A percentile compares a stretch with the other conserved stretches of the same genome.
These are phyloP conservation scores for Microbotryum intermedium DNA, from an alignment of 1,284 basidiomycete species.

Conservation along the genomic window DNA sequence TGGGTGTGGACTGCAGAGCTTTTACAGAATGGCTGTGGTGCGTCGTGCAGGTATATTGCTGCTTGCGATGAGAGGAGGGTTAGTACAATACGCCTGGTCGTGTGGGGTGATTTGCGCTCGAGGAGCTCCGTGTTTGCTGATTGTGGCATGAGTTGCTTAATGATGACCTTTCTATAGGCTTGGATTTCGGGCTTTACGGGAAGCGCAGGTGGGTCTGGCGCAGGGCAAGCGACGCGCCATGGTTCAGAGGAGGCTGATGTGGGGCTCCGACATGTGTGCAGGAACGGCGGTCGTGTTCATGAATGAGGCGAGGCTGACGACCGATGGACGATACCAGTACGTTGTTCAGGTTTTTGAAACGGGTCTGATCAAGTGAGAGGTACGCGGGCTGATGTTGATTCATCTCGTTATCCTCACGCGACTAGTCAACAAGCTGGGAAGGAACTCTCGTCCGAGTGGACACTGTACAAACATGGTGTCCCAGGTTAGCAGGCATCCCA, in stretches of 20 bases:
- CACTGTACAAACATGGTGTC: constrained; percentile 18
- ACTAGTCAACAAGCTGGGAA: constrained; percentile 17
- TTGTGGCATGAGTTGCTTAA: too few relatives aligned
- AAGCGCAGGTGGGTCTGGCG: constrained; percentile 4
- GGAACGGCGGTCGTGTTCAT: constrained; percentile 19
- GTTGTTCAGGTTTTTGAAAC: neutral
- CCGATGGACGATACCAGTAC: constrained; percentile 26
- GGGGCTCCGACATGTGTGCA: neutral
- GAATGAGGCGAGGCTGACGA: constrained; percentile 13
- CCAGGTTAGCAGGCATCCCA: constrained; percentile 3
- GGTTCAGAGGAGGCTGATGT: neutral
- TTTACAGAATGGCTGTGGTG: too few relatives aligned
- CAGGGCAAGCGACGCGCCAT: neutral
- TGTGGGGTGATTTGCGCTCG: too few relatives aligned
- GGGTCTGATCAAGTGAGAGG: too few relatives aligned
- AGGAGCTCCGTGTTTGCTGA: too few relatives aligned
- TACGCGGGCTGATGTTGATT: neutral
- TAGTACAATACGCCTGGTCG: too few relatives aligned
- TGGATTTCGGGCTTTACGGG: constrained; percentile 28
- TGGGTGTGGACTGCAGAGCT: too few relatives aligned
- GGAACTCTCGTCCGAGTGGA: constrained; percentile 21
- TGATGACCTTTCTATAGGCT: neutral
- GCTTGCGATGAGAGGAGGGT: constrained; percentile 17
- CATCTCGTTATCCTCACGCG: neutral
- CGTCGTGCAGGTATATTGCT: constrained; percentile 4